Evolutionary conservation across 2,329 filamentous ascomycete genomes (phyloP).

Genomic region (Zopfia rhizophila): DNA sequence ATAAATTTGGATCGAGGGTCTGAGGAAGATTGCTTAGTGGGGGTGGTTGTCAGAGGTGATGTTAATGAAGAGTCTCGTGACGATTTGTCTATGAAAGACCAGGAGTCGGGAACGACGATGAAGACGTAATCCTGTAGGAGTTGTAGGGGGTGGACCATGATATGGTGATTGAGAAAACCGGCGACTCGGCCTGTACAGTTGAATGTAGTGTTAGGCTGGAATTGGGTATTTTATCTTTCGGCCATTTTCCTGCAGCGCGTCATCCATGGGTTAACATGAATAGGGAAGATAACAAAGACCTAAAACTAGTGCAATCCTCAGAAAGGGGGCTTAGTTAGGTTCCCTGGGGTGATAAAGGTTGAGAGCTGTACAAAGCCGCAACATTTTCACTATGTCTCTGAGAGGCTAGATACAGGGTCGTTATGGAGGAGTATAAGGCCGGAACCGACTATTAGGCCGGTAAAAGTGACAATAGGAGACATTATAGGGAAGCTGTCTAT

Average conservation of each 20-base stretch:
- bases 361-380: constrained; percentile 8
- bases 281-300: constrained; percentile 9
- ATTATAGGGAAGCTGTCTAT: constrained; percentile 7
- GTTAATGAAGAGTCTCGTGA: constrained; percentile 3
- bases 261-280: constrained; percentile 8
- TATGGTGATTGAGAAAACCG: constrained; percentile 9
- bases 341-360: constrained; percentile 9
- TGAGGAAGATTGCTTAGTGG: constrained; percentile 5
- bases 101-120: constrained; percentile 8
- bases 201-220: constrained; percentile 10
- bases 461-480: constrained; percentile 9
- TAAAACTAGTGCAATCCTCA: constrained; percentile 9
- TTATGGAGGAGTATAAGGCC: constrained; percentile 5
- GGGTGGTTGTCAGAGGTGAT: constrained; percentile 7
- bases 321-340: constrained; percentile 8
- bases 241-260: constrained; percentile 10
- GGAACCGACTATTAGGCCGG: constrained; percentile 6
- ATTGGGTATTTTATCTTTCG: constrained; percentile 10
- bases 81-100: constrained; percentile 7
- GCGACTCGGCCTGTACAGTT: constrained; percentile 10
- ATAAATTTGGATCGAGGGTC: constrained; percentile 11
- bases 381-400: constrained; percentile 3
- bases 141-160: constrained; percentile 6
- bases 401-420: constrained; percentile 5
- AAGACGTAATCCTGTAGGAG: constrained; percentile 10